Conservation (phyloP, 495 filamentous ascomycete species). For the Podospora conica region DNA sequence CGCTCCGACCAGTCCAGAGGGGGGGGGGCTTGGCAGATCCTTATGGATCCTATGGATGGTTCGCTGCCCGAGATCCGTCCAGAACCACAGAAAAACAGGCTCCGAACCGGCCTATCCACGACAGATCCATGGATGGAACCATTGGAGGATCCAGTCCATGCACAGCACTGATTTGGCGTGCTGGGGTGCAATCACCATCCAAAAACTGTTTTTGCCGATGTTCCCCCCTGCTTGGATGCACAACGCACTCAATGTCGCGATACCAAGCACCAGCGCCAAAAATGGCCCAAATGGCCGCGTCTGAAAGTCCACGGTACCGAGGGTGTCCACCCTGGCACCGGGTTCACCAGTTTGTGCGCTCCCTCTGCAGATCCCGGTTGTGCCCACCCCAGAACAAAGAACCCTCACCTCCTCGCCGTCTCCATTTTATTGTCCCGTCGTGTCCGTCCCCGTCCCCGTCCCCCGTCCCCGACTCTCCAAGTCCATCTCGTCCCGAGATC, state of each 20-base stretch:
- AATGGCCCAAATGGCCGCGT: neutral
- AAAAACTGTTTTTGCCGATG: neutral
- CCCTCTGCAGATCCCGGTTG: neutral
- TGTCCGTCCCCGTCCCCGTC: slow-evolving; percentile 13
- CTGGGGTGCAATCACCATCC: neutral
- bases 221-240: neutral
- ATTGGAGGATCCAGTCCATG: too few species aligned
- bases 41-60: too few species aligned
- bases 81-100: too few species aligned
- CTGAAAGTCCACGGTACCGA: neutral
- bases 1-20: too few species aligned
- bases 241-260: neutral
- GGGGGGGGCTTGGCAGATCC: too few species aligned
- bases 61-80: too few species aligned
- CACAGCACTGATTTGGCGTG: neutral
- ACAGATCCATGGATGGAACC: too few species aligned
- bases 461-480: too few species aligned
- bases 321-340: neutral
- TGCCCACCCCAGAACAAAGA: neutral
- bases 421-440: slow-evolving; percentile 15
- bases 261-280: neutral
- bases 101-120: too few species aligned
- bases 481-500: neutral
- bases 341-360: neutral
- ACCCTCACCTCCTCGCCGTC: slow-evolving; percentile 2